These are phyloP conservation scores for Pholiota molesta DNA, from an alignment of 768 basidiomycete genomes.

Conservation along the genomic window DNA sequence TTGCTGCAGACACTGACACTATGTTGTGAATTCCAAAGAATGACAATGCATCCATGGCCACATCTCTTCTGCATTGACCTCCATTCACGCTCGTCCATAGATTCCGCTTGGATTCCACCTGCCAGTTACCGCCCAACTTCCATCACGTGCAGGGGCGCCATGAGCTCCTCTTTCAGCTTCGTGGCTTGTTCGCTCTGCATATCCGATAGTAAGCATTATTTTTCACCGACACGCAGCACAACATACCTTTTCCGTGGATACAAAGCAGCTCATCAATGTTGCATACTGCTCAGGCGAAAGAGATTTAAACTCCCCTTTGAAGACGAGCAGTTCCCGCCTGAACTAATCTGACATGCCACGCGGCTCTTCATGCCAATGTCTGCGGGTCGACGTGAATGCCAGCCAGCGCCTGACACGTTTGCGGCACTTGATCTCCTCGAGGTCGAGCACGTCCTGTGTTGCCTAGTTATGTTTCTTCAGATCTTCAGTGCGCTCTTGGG, in stretches of 20 bases:
- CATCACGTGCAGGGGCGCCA: slow-evolving; percentile 89
- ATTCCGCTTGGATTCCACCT: no score
- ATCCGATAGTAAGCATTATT: background rate
- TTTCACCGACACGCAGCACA: background rate
- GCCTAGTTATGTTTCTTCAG: slow-evolving; percentile 87
- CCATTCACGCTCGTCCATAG: no score
- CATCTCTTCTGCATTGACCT: no score
- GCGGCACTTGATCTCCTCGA: slow-evolving; percentile 94
- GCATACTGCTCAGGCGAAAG: slow-evolving; percentile 91
- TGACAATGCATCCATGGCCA: no score
- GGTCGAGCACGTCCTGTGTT: slow-evolving; percentile 90
- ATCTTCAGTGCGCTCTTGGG: slow-evolving; percentile 68
- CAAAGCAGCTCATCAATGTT: slow-evolving; percentile 94
- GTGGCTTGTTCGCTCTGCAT: slow-evolving; percentile 80
- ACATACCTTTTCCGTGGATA: slow-evolving; percentile 91
- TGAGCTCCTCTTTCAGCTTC: slow-evolving; percentile 91
- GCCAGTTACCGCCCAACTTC: no score
- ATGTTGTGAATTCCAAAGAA: no score
- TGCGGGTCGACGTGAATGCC: slow-evolving; percentile 80
- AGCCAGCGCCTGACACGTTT: slow-evolving; percentile 93
- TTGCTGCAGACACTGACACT: no score
- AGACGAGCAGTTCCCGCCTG: slow-evolving; percentile 94
- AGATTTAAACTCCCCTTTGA: slow-evolving; percentile 95
- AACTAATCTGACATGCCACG: slow-evolving; percentile 97
- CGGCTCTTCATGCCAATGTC: slow-evolving; percentile 99